Percentiles rank a stretch among this genome's conserved stretches.
phyloP scores from a whole-genome alignment of 345 rosid genomes.

The Aquilaria yunnanensis region DNA sequence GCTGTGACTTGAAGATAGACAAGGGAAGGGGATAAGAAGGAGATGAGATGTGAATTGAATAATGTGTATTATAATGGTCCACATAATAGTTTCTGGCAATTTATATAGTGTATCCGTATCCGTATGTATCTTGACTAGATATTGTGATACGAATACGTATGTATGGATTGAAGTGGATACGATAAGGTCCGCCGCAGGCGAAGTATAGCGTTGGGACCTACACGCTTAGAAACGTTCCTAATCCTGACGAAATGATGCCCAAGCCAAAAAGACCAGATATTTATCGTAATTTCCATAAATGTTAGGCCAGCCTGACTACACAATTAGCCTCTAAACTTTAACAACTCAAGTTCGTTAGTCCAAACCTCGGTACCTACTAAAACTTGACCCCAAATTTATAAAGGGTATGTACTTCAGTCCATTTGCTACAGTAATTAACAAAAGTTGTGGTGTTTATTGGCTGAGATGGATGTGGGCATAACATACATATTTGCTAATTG shows the following conservation, averaged over 20 bases:
- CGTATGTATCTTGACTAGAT: not conserved
- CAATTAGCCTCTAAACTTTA: too few species aligned
- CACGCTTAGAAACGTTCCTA: slow-evolving; percentile 19
- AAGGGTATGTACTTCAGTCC: too few species aligned
- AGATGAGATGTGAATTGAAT: slow-evolving; percentile 1
- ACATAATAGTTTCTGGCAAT: not conserved
- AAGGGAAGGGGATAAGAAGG: not conserved
- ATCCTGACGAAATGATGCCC: slow-evolving; percentile 10
- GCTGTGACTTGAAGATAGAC: not conserved
- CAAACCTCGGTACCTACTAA: too few species aligned
- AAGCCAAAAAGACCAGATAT: not conserved
- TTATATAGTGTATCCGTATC: not conserved
- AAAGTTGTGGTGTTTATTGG: too few species aligned
- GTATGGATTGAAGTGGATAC: not conserved
- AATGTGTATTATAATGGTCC: too few species aligned
- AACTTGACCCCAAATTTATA: too few species aligned
- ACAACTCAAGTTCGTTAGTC: too few species aligned
- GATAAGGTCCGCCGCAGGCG: slow-evolving; percentile 12
- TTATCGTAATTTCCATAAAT: too few species aligned
- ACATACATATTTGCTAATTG: too few species aligned
- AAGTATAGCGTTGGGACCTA: not conserved
- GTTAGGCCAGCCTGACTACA: too few species aligned
- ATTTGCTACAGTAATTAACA: too few species aligned
- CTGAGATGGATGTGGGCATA: too few species aligned
- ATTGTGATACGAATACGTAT: not conserved